phyloP scores from a whole-genome alignment of 176 grass and related monocot genomes.

The Raddia distichophylla region DNA sequence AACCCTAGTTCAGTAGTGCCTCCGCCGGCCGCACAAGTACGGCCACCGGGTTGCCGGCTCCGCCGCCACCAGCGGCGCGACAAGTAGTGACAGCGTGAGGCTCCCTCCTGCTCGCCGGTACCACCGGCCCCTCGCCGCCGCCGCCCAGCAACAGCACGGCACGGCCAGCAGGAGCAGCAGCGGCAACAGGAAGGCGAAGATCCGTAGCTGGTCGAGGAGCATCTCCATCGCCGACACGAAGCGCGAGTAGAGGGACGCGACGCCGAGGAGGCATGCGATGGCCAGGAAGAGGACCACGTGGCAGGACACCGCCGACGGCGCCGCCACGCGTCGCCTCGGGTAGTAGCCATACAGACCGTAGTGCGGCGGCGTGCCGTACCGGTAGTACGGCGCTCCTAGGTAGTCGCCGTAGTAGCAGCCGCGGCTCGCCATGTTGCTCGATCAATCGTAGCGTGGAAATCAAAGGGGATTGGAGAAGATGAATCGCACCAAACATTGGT shows the following conservation, averaged over 20 bases:
- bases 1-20: too few relatives aligned
- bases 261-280: slow-evolving; percentile 65
- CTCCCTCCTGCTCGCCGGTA: slow-evolving; percentile 22
- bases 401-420: not conserved
- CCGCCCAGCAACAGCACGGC: slow-evolving; percentile 59
- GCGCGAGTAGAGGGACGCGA: slow-evolving; percentile 64
- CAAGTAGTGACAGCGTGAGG: slow-evolving; percentile 33
- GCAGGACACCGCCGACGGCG: slow-evolving; percentile 43
- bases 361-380: too few relatives aligned
- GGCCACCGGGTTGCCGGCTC: slow-evolving; percentile 23
- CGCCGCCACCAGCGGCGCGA: slow-evolving; percentile 36
- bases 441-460: not conserved
- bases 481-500: too few relatives aligned
- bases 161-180: slow-evolving; percentile 73
- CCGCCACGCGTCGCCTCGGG: slow-evolving; percentile 40
- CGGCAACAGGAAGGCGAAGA: slow-evolving; percentile 68
- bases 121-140: slow-evolving; percentile 18
- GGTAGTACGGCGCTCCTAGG: too few relatives aligned
- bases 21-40: slow-evolving; percentile 19
- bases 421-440: slow-evolving; percentile 56
- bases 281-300: slow-evolving; percentile 73
- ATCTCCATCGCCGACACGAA: slow-evolving; percentile 69
- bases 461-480: too few relatives aligned
- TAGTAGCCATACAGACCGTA: too few relatives aligned
- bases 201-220: slow-evolving; percentile 55